Evolutionary conservation across 371 early-diverging fungal genomes (phyloP), one percentile per base, ranked within the genome.

Genomic region (Actinomortierella ambigua): DNA sequence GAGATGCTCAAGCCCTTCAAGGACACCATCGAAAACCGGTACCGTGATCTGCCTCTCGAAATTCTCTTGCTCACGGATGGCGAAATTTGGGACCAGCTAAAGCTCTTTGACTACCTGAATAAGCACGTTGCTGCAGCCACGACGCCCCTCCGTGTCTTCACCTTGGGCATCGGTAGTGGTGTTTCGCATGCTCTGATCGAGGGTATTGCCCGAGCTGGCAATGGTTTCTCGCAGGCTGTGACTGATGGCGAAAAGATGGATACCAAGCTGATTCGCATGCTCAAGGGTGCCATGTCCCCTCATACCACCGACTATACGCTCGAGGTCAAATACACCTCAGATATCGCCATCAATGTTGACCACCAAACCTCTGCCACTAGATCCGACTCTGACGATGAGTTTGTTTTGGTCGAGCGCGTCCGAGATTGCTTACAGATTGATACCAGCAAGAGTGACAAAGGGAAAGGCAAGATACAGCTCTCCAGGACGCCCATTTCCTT

Each of bases 31-130:
- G 51, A 61, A 14, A 53, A n/a, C 29, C 41, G 73, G 23, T 55
- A 61, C 40, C 44, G 53, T 13, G 79, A 78, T 53, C 68, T 80
- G 58, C 69, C 81, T 15, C 79, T 78, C 17, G 63, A 76, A 27
- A 42, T 82, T 43, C 70, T 82, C 57, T 51, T 83, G 20, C 40
- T 83, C 11, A 83, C 83, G 22, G 83, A 82, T 51, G 83, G 83
- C 8, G 73, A 77, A 51, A 76, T 82, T 29, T 77, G 75, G 75
- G 50, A 81, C 18, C 68, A 68, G 18, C 57, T 71, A 3, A 13
- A 53, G 39, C 47, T 79, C 39, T 58, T 77, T 27, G 41, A 55
- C 3, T 53, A 48, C 51, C 46, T 78, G 55, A 61, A 65, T 41
- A 14, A 52, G 27, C 50, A 63, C 14, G 79, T 78, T 11, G 40